A percentile compares a stretch with the other conserved stretches of the same genome.
Evolutionary conservation across 768 basidiomycete species (phyloP).

Genomic region (Kwoniella dendrophila): DNA sequence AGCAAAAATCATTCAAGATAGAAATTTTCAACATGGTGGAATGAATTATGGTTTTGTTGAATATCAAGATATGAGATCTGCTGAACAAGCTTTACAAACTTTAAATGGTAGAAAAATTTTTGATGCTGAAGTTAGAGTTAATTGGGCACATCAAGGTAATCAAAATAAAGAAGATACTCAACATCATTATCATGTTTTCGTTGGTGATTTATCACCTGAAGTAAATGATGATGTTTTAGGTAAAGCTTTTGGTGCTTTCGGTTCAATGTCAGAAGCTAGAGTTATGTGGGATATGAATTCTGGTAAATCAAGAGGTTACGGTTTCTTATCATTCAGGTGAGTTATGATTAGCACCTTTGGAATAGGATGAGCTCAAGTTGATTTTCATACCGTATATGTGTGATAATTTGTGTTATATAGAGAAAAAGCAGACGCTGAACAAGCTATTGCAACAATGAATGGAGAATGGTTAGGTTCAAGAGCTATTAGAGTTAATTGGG

Average conservation of each 20-base stretch:
- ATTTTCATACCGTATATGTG: constrained; percentile 11
- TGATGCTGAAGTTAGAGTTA: constrained; percentile 98
- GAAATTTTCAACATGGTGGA: constrained; percentile 98
- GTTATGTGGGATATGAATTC: constrained; percentile 99
- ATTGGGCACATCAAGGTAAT: constrained; percentile 98
- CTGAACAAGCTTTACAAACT: constrained; percentile 97
- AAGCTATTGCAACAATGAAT: constrained; percentile 99
- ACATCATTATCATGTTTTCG: constrained; percentile 96
- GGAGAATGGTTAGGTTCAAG: constrained; percentile 98
- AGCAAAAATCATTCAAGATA: constrained; percentile 99
- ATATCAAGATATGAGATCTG: constrained; percentile 97
- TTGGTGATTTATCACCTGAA: constrained; percentile 98
- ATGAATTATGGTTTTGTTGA: constrained; percentile 99
- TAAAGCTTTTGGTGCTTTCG: constrained; percentile 97
- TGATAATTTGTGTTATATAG: constrained; percentile 50
- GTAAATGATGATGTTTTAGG: constrained; percentile 95
- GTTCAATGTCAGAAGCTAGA: constrained; percentile 91
- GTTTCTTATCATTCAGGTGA: constrained; percentile 86
- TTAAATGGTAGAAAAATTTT: constrained; percentile 99
- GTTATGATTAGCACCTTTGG: constrained; percentile 17
- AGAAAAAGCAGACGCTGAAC: constrained; percentile 98
- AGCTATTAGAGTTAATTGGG: constrained; percentile 99
- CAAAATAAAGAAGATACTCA: constrained; percentile 99
- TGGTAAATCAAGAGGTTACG: constrained; percentile 96
- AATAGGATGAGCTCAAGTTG: neutral